Percentiles rank a stretch among this genome's conserved stretches.
These are phyloP conservation scores for Nigrograna mackinnonii DNA, from an alignment of 2,329 filamentous ascomycete species.

Conservation along the genomic window DNA sequence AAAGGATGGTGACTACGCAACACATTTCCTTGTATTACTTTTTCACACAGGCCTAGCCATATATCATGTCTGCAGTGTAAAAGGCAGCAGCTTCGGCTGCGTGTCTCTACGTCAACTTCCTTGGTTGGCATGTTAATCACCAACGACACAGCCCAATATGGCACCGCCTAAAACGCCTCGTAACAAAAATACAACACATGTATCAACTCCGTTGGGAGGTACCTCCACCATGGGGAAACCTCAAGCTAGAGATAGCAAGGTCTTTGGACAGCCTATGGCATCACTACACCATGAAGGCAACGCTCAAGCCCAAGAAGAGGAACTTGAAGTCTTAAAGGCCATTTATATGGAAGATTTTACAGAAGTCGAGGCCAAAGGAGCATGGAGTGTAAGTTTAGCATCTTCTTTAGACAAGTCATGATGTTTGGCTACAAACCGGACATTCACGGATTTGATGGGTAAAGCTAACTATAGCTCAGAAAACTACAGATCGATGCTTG, in stretches of 20 bases:
- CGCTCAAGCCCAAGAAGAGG: conserved; percentile 82
- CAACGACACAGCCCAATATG: conserved; percentile 46
- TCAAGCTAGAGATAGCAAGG: conserved; percentile 30
- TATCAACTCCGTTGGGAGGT: conserved; percentile 30
- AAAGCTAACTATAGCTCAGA: conserved; percentile 48
- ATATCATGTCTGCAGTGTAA: conserved; percentile 43
- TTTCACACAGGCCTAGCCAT: neutral
- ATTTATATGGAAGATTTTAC: conserved; percentile 91
- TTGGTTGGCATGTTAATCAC: conserved; percentile 36
- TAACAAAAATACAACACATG: conserved; percentile 42
- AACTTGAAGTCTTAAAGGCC: conserved; percentile 80
- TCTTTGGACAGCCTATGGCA: conserved; percentile 32
- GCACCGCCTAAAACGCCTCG: conserved; percentile 50
- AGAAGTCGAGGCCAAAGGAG: conserved; percentile 70
- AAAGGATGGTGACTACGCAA: too few species aligned
- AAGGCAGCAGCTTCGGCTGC: conserved; percentile 53
- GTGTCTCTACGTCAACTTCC: conserved; percentile 38
- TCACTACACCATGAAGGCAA: conserved; percentile 62
- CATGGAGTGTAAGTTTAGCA: conserved; percentile 74
- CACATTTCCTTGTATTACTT: neutral
- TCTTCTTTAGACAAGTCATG: neutral
- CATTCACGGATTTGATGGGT: neutral
- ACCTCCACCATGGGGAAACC: conserved; percentile 23
- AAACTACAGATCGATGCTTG: conserved; percentile 78
- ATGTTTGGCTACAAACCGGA: too few species aligned